Evolutionary conservation across 2,329 filamentous ascomycete genomes (phyloP), one percentile per base, ranked within the genome.

Genomic region (Intubia oerlemansii): DNA sequence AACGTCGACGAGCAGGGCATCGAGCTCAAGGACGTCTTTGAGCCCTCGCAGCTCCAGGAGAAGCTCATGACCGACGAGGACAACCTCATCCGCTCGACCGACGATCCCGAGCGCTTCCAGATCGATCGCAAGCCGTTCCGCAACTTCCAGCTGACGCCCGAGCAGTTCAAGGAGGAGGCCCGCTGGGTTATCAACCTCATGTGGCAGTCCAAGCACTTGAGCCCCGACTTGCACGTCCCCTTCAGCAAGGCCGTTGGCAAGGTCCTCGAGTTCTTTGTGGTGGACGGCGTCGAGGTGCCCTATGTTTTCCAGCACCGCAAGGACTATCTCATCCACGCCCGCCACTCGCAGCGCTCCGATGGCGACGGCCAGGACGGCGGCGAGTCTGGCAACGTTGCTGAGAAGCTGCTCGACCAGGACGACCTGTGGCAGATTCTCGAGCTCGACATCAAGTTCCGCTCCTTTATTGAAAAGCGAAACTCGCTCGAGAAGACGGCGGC

Each of bases 251-350:
- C 85, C 5, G 74, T 98, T 31, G 72, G 73, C 40, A 91, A 92
- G 49, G 84, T 95, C 9, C 62, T 98, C 22, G 80, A 93, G 42
- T 93, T 95, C 46, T 81, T 98, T 51, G 80, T 92, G 28, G 70
- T 85, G 4, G 84, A 95, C 38, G 80, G 91, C 40, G 81, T 85
- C 41, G 88, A 98, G 49, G 82, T 93, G 2, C 85, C 88, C 0
- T 98, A 92, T 48, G 88, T 98, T 40, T 93, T 93, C 50, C 85
- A 93, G 48, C 88, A 98, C 45, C 80, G 88, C 35, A 92, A 93
- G 50, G 88, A 98, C 48, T 98, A 95, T 45, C 64, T 98, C 24
- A 90, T 98, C 32, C 81, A 95, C 43, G 77, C 78, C 15, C 74
- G 73, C 38, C 82, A 79, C 44, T 46, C 70, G 44, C 50, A 59